Percentiles rank a stretch among this genome's conserved stretches.
Evolutionary conservation across 129 eudicot species (phyloP).

Genomic region (Flaveria robusta): DNA sequence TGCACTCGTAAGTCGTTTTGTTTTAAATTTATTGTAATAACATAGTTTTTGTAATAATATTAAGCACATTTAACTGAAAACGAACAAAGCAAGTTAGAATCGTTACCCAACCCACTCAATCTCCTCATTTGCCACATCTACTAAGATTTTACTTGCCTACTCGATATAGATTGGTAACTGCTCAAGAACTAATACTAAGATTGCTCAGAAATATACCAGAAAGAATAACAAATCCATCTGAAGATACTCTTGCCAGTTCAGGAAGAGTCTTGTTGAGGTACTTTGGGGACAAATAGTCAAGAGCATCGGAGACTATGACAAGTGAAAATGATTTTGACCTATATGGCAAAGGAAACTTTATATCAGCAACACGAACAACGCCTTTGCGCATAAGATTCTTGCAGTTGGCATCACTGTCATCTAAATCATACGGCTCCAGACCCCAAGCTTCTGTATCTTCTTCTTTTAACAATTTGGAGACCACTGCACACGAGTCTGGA

Average conservation of each 20-base stretch:
- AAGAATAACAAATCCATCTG: conserved; percentile 84
- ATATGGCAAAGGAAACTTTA: conserved; percentile 86
- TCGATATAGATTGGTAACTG: not conserved
- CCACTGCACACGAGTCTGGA: conserved; percentile 84
- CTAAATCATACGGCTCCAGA: conserved; percentile 86
- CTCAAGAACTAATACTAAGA: not conserved
- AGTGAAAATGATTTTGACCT: conserved; percentile 76
- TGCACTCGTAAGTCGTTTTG: not conserved
- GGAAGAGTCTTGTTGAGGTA: conserved; percentile 93
- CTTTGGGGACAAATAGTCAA: conserved; percentile 85
- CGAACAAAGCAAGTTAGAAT: not conserved
- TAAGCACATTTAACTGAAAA: not conserved
- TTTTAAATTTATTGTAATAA: not conserved
- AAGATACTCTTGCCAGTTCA: conserved; percentile 75
- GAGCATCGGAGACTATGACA: conserved; percentile 89
- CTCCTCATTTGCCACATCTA: not conserved
- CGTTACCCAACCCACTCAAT: not conserved
- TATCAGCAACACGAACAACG: conserved; percentile 82
- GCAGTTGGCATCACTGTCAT: conserved; percentile 79
- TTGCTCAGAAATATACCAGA: conserved; percentile 54
- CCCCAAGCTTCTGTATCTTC: conserved; percentile 97
- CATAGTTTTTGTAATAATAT: not conserved
- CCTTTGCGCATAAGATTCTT: conserved; percentile 75
- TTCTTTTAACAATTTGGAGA: conserved; percentile 72
- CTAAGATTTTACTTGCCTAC: not conserved